A percentile compares a stretch with the other conserved stretches of the same genome.
These are phyloP conservation scores for Yarrowia divulgata DNA, from an alignment of 805 yeast genomes.

Conservation along the genomic window DNA sequence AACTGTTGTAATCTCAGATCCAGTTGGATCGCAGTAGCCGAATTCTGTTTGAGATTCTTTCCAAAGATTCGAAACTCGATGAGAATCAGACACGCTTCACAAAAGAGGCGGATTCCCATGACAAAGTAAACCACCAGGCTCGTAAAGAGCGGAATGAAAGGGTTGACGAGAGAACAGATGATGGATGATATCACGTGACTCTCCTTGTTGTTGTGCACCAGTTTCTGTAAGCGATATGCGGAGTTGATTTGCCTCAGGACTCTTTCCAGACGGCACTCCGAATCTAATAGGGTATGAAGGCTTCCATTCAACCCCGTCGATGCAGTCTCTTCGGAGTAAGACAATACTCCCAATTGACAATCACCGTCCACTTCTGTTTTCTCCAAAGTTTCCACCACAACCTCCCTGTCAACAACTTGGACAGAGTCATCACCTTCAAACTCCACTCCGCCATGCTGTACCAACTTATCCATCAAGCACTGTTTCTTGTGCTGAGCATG, in stretches of 20 bases:
- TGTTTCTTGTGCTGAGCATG: conserved; percentile 42
- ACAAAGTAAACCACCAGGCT: conserved; percentile 43
- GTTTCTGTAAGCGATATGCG: background rate
- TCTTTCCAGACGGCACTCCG: conserved; percentile 40
- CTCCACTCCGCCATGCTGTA: conserved; percentile 43
- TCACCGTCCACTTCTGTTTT: conserved; percentile 42
- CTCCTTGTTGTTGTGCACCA: conserved; percentile 23
- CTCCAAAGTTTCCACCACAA: conserved; percentile 45
- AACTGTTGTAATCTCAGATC: conserved; percentile 79
- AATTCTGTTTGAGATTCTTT: conserved; percentile 51
- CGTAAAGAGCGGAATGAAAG: conserved; percentile 41
- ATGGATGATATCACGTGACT: background rate
- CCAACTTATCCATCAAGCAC: conserved; percentile 43
- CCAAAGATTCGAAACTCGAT: conserved; percentile 47
- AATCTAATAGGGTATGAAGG: no score
- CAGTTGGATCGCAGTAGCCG: conserved; percentile 77
- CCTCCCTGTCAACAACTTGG: conserved; percentile 17
- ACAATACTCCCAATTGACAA: background rate
- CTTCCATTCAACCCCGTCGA: background rate
- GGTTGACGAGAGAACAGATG: conserved; percentile 21
- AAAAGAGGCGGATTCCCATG: conserved; percentile 46
- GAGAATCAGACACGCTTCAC: conserved; percentile 48
- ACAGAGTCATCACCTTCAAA: background rate
- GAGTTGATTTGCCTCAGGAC: conserved; percentile 40
- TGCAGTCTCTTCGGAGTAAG: background rate